Evolutionary conservation across 495 filamentous ascomycete species (phyloP), one percentile per base, ranked within the genome.

Genomic region (Hypoxylon rickii): DNA sequence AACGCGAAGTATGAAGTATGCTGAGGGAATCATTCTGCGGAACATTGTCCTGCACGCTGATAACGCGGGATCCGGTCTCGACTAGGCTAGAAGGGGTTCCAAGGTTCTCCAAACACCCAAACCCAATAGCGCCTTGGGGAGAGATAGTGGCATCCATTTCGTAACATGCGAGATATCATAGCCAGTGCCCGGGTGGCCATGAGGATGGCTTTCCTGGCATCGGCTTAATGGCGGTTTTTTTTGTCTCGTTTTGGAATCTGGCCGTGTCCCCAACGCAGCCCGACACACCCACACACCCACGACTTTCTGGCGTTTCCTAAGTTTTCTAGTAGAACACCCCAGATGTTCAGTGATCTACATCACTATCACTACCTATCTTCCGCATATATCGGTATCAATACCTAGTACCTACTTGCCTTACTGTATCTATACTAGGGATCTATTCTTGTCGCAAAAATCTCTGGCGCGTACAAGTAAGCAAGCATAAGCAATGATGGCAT

Each of bases 121-220:
- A 48, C 18, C 57, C 45, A 61, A 52, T 56, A 42, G 47, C 51
- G 36, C 51, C 37, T 33, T 33, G 39, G 39, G 50, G 21, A 47
- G 58, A 52, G 52, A 62, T 62, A 62, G 51, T 48, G 52, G 18
- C 52, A 48, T 54, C 44, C 52, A 63, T 63, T 37, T 48, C 43
- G 38, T 48, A 37, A 47, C 22, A 56, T 63, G 59, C 53, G 19
- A 57, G 52, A 62, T 62, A 29, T 10, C 24, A 10, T 29, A 53
- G 37, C 51, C 47, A 52, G 58, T 37, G 42, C 19, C n/a, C 38
- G 29, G 17, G 43, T 48, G 24, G 51, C n/a, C n/a, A n/a, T n/a
- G n/a, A n/a, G n/a, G 10, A 61, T 36, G 26, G 33, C 38, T 45
- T 20, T 53, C 22, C 10, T 49, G 41, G 16, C 36, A 45, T 63